These are phyloP conservation scores for Penicillium pancosmium DNA, from an alignment of 495 filamentous ascomycete genomes.

Conservation along the genomic window DNA sequence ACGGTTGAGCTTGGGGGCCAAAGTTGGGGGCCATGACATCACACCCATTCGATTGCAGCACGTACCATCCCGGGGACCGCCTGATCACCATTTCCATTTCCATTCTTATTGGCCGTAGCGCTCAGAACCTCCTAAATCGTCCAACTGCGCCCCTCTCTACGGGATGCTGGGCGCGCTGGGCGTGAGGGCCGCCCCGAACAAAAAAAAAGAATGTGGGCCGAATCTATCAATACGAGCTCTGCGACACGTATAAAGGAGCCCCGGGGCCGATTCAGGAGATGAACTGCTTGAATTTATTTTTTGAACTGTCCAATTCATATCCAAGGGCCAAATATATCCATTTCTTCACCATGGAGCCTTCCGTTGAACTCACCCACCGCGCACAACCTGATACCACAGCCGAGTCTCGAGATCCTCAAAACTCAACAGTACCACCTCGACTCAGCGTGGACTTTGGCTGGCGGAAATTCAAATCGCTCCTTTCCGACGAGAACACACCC, in stretches of 20 bases:
- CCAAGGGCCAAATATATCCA: not conserved
- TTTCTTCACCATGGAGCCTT: not conserved
- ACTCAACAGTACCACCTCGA: conserved; percentile 7
- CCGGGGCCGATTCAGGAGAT: not conserved
- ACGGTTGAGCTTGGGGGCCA: not conserved
- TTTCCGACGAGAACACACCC: conserved; percentile 20
- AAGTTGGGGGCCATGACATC: conserved; percentile 12
- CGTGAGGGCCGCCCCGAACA: not conserved
- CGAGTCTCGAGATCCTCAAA: not conserved
- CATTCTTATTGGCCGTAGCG: not conserved
- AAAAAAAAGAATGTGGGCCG: not conserved
- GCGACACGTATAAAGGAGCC: not conserved
- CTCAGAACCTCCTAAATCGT: not conserved
- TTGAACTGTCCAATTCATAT: not conserved
- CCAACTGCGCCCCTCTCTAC: not conserved
- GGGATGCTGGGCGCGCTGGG: not conserved
- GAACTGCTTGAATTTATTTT: not conserved
- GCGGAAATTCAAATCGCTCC: conserved; percentile 28
- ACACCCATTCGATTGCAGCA: not conserved
- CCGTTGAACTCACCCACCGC: not conserved
- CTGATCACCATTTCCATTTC: not conserved
- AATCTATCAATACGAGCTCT: not conserved
- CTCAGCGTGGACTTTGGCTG: conserved; percentile 32
- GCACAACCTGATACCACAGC: not conserved
- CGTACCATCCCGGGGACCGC: not conserved